Conservation (phyloP, 768 basidiomycete species). For the Zangia roseola region DNA sequence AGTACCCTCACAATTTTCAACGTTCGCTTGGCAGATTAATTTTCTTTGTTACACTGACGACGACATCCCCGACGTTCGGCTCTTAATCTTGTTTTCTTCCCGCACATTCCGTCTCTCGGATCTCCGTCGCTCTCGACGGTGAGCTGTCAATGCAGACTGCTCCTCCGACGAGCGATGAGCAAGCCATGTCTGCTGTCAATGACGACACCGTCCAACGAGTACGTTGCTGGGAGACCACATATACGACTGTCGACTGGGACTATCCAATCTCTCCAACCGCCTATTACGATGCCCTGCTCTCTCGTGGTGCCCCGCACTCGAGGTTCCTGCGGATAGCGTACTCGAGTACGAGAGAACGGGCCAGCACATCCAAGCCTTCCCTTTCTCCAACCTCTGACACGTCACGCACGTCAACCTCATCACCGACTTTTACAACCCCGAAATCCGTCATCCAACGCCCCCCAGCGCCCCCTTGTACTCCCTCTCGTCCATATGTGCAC, state of each 20-base stretch:
- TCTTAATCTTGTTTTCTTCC: background rate
- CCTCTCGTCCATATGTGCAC: conserved; percentile 1
- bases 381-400: conserved; percentile 1
- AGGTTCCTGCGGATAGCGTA: conserved; percentile 26
- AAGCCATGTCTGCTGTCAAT: background rate
- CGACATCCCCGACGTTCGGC: conserved; percentile 1
- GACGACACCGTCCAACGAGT: conserved; percentile 3
- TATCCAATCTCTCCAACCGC: conserved; percentile 17
- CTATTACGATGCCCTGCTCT: conserved; percentile 20
- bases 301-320: conserved; percentile 27
- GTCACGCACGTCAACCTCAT: conserved; percentile 1
- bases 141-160: conserved; percentile 12
- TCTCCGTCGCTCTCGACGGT: conserved; percentile 4
- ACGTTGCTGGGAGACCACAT: conserved; percentile 10
- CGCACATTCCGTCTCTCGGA: too few species aligned
- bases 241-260: conserved; percentile 21
- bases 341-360: conserved; percentile 10
- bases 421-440: background rate
- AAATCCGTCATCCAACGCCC: background rate
- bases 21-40: background rate
- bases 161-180: conserved; percentile 12
- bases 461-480: conserved; percentile 1
- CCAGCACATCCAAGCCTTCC: background rate
- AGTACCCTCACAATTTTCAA: too few species aligned
- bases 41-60: background rate